These are phyloP conservation scores for Entomortierella lignicola DNA, from an alignment of 192 early-diverging fungal genomes.

Conservation along the genomic window DNA sequence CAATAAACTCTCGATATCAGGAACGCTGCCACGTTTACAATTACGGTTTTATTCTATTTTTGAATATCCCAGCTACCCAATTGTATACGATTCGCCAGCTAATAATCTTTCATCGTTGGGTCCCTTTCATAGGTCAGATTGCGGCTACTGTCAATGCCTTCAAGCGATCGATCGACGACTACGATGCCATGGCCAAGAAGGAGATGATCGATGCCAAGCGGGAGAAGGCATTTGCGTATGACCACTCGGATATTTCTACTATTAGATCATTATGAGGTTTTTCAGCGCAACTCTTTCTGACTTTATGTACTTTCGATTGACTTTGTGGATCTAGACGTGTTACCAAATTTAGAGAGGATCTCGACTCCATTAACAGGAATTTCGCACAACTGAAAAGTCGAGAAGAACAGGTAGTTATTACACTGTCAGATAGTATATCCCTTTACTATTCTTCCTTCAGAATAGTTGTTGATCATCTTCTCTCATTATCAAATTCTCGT, in stretches of 20 bases:
- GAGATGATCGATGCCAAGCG: conserved; percentile 67
- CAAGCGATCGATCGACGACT: conserved; percentile 69
- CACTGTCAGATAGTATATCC: too few relatives aligned
- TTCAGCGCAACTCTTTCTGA: background rate
- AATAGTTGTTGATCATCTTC: background rate
- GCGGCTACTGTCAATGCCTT: conserved; percentile 60
- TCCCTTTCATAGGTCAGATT: conserved; percentile 62
- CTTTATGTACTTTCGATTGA: too few relatives aligned
- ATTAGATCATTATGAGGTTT: too few relatives aligned
- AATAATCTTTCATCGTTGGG: background rate
- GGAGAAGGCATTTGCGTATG: conserved; percentile 65
- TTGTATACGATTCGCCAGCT: background rate
- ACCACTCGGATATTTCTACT: too few relatives aligned
- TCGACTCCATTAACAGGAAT: conserved; percentile 56
- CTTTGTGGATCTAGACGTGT: conserved; percentile 56
- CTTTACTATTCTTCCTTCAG: too few relatives aligned
- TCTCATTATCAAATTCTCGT: background rate
- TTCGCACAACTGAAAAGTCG: conserved; percentile 61
- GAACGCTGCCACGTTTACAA: background rate
- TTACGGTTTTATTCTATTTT: too few relatives aligned
- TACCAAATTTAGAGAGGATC: conserved; percentile 63
- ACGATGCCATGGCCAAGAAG: conserved; percentile 64
- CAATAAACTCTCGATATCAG: background rate
- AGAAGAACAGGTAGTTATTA: conserved; percentile 60
- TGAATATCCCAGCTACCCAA: too few relatives aligned